These are phyloP conservation scores for Cyclospora cayetanensis DNA, from an alignment of 169 alveolate species.

Conservation along the genomic window DNA sequence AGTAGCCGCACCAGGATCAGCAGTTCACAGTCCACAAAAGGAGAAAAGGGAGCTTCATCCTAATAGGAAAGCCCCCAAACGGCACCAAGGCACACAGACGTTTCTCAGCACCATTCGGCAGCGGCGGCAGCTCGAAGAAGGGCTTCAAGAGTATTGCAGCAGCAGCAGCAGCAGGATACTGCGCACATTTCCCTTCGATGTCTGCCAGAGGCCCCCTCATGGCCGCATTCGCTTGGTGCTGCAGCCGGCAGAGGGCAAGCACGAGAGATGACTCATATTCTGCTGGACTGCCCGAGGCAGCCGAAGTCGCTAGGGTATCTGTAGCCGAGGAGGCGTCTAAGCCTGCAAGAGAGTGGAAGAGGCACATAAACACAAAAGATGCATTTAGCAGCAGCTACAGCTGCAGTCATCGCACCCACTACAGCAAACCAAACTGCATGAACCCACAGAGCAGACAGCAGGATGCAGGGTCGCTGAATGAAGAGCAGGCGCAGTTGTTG, in stretches of 20 bases:
- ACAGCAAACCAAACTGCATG: background rate
- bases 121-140: background rate
- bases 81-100: background rate
- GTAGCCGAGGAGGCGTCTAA: no score
- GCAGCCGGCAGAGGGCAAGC: slow-evolving; percentile 43
- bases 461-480: background rate
- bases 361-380: background rate
- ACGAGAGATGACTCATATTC: background rate
- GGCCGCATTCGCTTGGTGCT: slow-evolving; percentile 21
- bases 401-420: background rate
- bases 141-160: slow-evolving; percentile 7
- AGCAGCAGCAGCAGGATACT: slow-evolving; percentile 6
- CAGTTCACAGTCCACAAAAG: background rate
- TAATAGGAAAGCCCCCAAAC: background rate
- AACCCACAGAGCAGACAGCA: no score
- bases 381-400: background rate
- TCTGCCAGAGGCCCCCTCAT: slow-evolving; percentile 21
- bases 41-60: background rate
- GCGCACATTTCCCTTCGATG: slow-evolving; percentile 30
- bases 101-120: background rate
- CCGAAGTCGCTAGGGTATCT: no score
- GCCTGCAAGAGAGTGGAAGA: background rate
- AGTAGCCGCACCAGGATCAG: background rate
- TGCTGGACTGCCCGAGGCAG: no score
- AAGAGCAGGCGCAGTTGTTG: background rate